These are phyloP conservation scores for Tolypocladium album DNA, from an alignment of 2,329 filamentous ascomycete species.

Conservation along the genomic window DNA sequence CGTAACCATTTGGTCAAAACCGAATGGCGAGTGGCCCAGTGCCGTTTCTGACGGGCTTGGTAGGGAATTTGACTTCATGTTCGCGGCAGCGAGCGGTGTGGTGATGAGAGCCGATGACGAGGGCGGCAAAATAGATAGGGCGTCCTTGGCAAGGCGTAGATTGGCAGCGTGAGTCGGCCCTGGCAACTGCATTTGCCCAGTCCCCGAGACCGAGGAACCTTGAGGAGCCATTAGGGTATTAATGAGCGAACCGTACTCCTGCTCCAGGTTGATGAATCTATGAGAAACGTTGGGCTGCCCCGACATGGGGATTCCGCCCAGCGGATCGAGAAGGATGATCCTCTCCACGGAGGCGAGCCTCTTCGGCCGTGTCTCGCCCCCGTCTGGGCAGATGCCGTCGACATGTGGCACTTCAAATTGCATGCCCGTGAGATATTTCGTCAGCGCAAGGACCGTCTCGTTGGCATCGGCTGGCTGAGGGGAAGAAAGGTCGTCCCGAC, in stretches of 20 bases:
- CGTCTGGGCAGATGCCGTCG: background rate
- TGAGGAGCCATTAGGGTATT: constrained; percentile 40
- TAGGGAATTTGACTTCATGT: constrained; percentile 20
- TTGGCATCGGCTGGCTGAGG: constrained; percentile 30
- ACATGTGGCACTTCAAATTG: constrained; percentile 24
- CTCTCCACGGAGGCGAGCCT: constrained; percentile 62
- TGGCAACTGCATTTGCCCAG: constrained; percentile 14
- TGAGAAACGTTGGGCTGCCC: constrained; percentile 24
- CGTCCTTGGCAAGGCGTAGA: constrained; percentile 57
- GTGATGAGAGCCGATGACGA: constrained; percentile 84
- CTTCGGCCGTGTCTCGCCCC: constrained; percentile 26
- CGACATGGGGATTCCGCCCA: constrained; percentile 71
- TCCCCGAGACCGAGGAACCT: constrained; percentile 18
- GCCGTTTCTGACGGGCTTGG: constrained; percentile 15
- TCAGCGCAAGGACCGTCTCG: constrained; percentile 67
- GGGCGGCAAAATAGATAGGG: constrained; percentile 66
- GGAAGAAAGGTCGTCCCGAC: constrained; percentile 26
- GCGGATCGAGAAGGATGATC: constrained; percentile 77
- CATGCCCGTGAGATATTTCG: constrained; percentile 63
- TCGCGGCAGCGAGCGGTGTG: constrained; percentile 71
- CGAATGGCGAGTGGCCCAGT: constrained; percentile 41
- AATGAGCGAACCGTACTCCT: constrained; percentile 67
- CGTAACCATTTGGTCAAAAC: constrained; percentile 38
- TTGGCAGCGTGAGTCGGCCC: constrained; percentile 52
- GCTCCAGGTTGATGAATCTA: constrained; percentile 80